Percentiles rank a stretch among this genome's conserved stretches.
Conservation (phyloP, 73 alveolate genomes). For the Halteria grandinella region DNA sequence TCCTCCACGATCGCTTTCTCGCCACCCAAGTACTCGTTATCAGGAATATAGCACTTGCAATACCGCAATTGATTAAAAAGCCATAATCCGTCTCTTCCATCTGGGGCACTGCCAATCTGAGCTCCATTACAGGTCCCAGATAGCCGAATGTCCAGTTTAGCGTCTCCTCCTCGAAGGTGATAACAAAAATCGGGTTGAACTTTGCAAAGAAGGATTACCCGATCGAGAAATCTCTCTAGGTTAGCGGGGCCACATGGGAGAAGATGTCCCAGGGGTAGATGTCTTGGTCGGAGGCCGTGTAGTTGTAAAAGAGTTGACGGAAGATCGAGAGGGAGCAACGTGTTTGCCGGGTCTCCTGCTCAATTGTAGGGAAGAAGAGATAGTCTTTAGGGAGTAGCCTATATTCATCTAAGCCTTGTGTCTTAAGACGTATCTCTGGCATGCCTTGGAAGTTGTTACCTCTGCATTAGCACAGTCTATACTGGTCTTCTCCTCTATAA, state of each 20-base stretch:
- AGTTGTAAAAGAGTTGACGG: background rate
- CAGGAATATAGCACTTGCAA: background rate
- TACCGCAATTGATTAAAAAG: background rate
- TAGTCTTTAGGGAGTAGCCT: background rate
- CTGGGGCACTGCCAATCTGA: background rate
- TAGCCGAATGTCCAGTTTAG: background rate
- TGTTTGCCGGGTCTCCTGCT: background rate
- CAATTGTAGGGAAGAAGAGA: background rate
- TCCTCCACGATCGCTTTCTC: background rate
- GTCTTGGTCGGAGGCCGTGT: background rate
- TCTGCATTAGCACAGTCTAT: slow-evolving; percentile 15
- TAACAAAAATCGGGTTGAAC: slow-evolving; percentile 7
- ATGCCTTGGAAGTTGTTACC: slow-evolving; percentile 39
- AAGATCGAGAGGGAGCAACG: background rate
- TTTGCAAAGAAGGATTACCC: slow-evolving; percentile 10
- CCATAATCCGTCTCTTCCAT: background rate
- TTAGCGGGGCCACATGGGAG: background rate
- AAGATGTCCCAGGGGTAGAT: background rate
- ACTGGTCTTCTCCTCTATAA: background rate
- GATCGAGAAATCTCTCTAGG: background rate
- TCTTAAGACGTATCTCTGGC: background rate
- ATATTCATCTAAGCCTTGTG: background rate
- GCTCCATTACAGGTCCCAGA: background rate
- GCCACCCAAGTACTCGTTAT: slow-evolving; percentile 1
- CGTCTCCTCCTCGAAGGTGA: background rate